Base-by-base conservation (phyloP, 1,139 yeast genomes). In the Pneumocystis wakefieldiae region DNA sequence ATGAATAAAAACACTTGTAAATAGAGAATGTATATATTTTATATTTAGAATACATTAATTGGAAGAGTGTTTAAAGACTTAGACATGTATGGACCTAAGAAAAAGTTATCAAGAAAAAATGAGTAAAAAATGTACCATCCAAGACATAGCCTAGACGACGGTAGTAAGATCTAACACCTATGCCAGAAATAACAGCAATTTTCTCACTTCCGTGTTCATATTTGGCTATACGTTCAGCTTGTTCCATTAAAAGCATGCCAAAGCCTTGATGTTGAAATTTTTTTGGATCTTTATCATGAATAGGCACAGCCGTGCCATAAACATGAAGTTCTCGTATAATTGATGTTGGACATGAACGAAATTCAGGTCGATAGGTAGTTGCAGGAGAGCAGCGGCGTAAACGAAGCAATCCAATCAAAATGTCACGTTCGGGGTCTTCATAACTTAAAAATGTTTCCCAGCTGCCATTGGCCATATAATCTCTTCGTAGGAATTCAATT, bases 221-320 rank as follows among this genome's bases (percentile, higher is more conserved):
- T 64, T 84, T 81, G 1, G 99, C 95, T 65, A 92, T 92, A 69
- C 97, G 81, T 70, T 90, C 97, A 2, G 98, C 98, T 74, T 92
- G 98, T 75, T 94, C 98, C 98, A 92, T 92, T 64, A 92, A 76
- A 70, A 92, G 79, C 1, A 98, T 91, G 67, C 99, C 99, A 73
- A 92, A 92, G 24, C 99, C 99, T 79, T 94, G 98, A 78, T 92
- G 99, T 77, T 92, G 99, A 77, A 92, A 92, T 74, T 92, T 92
- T 71, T 96, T 82, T 62, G 98, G 98, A 75, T 92, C 98, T 70
- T 97, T 81, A n/a, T 95, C 87, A 74, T 94, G 98, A 67, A 92
- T 77, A 1, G 99, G 98, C 41, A 92, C 99, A 36, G 91, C 97
- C 2, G 96, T 87, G 8, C 99, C 99, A 71, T 92, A 92, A 36